Percentiles rank a stretch among this genome's conserved stretches.
Evolutionary conservation across 306 rosid species (phyloP).

Genomic region (Dalbergia oliveri): DNA sequence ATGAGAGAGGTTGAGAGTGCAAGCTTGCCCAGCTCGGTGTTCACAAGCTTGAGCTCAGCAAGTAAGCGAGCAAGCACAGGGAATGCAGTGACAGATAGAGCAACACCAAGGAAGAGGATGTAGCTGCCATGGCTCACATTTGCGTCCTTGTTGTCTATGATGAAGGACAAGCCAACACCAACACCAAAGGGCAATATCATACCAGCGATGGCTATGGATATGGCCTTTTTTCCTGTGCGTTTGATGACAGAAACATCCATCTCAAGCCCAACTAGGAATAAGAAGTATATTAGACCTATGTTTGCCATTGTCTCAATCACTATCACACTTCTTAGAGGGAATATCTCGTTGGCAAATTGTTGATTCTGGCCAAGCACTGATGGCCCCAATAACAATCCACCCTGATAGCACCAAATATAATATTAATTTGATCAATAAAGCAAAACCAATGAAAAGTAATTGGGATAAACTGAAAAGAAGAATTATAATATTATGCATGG

Average conservation of each 20-base stretch:
- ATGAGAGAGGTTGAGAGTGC: slow-evolving; percentile 75
- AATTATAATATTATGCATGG: too few species aligned
- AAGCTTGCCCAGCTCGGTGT: slow-evolving; percentile 76
- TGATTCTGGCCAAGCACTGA: slow-evolving; percentile 67
- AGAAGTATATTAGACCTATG: slow-evolving; percentile 77
- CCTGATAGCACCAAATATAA: slow-evolving; percentile 48
- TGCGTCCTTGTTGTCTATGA: not conserved
- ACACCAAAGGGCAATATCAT: slow-evolving; percentile 75
- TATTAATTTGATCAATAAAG: too few species aligned
- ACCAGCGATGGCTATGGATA: slow-evolving; percentile 68
- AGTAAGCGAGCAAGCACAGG: slow-evolving; percentile 84
- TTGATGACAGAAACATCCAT: slow-evolving; percentile 78
- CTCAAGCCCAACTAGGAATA: slow-evolving; percentile 84
- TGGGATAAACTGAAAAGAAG: too few species aligned
- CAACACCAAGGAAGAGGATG: slow-evolving; percentile 74
- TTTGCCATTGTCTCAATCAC: slow-evolving; percentile 86
- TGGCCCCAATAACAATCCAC: slow-evolving; percentile 89
- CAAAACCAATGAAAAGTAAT: too few species aligned
- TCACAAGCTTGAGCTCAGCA: slow-evolving; percentile 81
- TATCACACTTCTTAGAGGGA: slow-evolving; percentile 83
- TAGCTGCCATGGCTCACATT: slow-evolving; percentile 29
- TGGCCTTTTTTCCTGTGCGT: slow-evolving; percentile 63
- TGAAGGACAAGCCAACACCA: slow-evolving; percentile 52
- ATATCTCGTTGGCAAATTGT: slow-evolving; percentile 51
- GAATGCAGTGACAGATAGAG: slow-evolving; percentile 79